Base-by-base conservation (phyloP, 805 yeast genomes). In the Grigorovia yakushimaensis region DNA sequence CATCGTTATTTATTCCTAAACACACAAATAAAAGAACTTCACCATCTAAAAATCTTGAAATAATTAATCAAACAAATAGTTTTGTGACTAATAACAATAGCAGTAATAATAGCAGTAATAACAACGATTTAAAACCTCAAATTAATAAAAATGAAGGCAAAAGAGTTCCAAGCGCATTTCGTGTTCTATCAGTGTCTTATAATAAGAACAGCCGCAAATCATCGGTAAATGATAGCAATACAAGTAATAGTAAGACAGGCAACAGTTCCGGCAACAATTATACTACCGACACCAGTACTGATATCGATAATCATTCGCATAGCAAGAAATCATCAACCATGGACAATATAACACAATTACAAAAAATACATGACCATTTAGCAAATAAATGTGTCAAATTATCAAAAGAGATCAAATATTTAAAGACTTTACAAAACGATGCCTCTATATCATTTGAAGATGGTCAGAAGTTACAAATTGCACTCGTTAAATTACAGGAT, bases 361-460 rank as follows among this genome's bases (percentile, higher is more conserved):
- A 70, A 46, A 52, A 51, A 18, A 58, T 60, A 24, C 62, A 69
- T 39, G 64, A 60, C 15, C 60, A 66, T 27, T 52, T 71, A 18
- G 53, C 61, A 1, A 47, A 48, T 21, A 70, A 70, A 50, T 67
- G 70, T 46, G 50, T 52, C 6, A 71, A 71, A 48, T 47, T 71
- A 17, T 59, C 62, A 19, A 66, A 60, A 41, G 75, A 71, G 48
- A 70, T 71, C 19, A 57, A 54, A 18, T 71, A 71, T 50, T 49
- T 71, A 38, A 54, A 55, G 20, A 57, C 58, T 11, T 53, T 71
- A 50, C 60, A 64, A n/a, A 62, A 60, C 9, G 60, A 65, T 40
- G 68, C 69, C 1, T 58, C 67, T 6, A 54, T 71, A 15, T 56
- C 69, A 1, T 61, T 68, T n/a, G 71, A 67, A 1, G 75, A 71